phyloP scores from a whole-genome alignment of 2,329 filamentous ascomycete species.

The Sporothrix brasiliensis region DNA sequence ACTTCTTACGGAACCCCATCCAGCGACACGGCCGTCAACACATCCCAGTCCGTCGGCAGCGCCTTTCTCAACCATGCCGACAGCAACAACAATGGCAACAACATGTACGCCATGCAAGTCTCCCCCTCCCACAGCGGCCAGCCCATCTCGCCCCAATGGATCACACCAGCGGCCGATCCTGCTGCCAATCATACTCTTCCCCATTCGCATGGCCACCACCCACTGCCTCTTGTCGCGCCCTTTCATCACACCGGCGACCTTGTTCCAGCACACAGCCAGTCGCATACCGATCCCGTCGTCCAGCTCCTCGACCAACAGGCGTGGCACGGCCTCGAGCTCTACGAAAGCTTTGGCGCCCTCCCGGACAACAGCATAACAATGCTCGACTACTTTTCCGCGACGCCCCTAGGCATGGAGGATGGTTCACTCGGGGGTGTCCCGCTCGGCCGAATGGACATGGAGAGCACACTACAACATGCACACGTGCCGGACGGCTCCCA shows the following conservation, averaged over 20 bases:
- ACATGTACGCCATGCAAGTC: conserved; percentile 20
- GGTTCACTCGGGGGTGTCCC: neutral
- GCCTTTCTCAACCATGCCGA: neutral
- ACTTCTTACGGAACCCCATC: neutral
- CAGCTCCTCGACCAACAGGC: conserved; percentile 23
- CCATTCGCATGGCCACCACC: too few relatives aligned
- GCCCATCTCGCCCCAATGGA: conserved; percentile 22
- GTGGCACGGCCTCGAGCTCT: conserved; percentile 26
- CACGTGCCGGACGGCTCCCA: neutral
- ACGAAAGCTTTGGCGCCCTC: conserved; percentile 17
- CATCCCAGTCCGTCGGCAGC: neutral
- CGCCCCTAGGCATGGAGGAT: neutral
- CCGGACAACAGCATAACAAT: conserved; percentile 28
- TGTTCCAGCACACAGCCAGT: neutral
- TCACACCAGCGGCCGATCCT: neutral
- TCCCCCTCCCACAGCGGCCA: conserved; percentile 11
- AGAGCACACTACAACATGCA: neutral
- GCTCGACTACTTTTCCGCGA: conserved; percentile 29
- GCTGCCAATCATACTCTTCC: neutral
- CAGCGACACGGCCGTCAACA: conserved; percentile 10
- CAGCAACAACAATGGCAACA: neutral
- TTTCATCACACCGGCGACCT: neutral
- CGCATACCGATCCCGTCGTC: neutral
- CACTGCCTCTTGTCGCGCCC: neutral
- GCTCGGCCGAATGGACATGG: neutral